Evolutionary conservation across 2,329 filamentous ascomycete genomes (phyloP).

Genomic region (Alternaria viburni): DNA sequence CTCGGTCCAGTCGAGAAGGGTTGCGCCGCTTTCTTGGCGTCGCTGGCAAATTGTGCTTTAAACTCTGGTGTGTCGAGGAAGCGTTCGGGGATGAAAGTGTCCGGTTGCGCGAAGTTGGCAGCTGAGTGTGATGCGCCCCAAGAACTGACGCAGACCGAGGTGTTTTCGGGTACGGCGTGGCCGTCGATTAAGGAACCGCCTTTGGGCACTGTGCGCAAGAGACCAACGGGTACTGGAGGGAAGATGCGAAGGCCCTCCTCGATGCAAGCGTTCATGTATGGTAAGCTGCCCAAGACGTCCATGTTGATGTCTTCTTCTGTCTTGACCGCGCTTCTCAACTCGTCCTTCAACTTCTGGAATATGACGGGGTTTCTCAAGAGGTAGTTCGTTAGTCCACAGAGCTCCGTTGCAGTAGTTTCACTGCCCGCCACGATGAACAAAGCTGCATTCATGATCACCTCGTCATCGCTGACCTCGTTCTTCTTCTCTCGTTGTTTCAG

Average conservation of each 20-base stretch:
- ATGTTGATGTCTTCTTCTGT: constrained; percentile 43
- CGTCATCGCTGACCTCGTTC: constrained; percentile 41
- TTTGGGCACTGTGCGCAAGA: constrained; percentile 45
- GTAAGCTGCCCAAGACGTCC: constrained; percentile 34
- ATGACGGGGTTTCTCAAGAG: constrained; percentile 36
- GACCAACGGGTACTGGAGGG: constrained; percentile 53
- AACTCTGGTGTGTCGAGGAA: constrained; percentile 35
- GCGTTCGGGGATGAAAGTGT: constrained; percentile 45
- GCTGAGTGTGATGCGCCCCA: constrained; percentile 39
- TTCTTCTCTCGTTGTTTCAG: constrained; percentile 42
- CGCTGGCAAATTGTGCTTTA: constrained; percentile 20
- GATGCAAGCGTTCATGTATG: constrained; percentile 55
- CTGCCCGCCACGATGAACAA: constrained; percentile 43
- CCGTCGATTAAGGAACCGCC: constrained; percentile 49
- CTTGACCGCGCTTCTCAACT: constrained; percentile 35
- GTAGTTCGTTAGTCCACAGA: constrained; percentile 40
- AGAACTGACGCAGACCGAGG: constrained; percentile 33
- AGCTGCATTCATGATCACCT: constrained; percentile 42
- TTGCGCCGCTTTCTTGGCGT: constrained; percentile 39
- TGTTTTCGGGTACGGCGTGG: constrained; percentile 44
- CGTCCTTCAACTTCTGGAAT: constrained; percentile 30
- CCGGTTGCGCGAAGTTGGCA: constrained; percentile 42
- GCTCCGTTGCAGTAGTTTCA: constrained; percentile 43
- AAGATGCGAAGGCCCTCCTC: constrained; percentile 56
- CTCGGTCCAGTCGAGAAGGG: constrained; percentile 41